Evolutionary conservation across 495 filamentous ascomycete species (phyloP).

Genomic region (Aspergillus baeticus): DNA sequence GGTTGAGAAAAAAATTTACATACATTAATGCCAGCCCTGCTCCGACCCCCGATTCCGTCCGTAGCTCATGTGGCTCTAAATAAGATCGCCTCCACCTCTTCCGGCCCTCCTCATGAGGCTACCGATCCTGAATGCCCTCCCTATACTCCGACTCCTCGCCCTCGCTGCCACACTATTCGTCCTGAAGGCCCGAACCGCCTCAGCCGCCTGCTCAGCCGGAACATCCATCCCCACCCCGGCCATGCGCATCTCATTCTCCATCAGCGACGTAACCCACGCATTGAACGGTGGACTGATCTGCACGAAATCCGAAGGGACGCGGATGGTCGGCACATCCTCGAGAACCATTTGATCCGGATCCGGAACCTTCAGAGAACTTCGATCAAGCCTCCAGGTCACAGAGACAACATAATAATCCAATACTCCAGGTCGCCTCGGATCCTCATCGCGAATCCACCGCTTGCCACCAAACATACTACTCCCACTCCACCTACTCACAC

Average conservation of each 20-base stretch:
- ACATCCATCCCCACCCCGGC: neutral
- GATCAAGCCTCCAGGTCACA: slow-evolving; percentile 19
- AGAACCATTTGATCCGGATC: neutral
- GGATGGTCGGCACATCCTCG: neutral
- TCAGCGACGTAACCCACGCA: neutral
- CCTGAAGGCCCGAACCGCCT: neutral
- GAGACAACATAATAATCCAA: slow-evolving; percentile 31
- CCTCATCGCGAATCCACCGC: slow-evolving; percentile 31
- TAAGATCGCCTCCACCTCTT: no score
- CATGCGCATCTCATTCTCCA: neutral
- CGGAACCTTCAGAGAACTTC: neutral
- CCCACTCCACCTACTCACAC: slow-evolving; percentile 27
- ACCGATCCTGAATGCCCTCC: no score
- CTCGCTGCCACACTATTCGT: no score
- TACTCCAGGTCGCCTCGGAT: slow-evolving; percentile 12
- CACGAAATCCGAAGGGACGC: neutral
- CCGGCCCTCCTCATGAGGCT: no score
- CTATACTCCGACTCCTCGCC: no score
- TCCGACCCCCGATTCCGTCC: no score
- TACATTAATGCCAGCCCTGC: no score
- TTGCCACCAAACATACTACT: slow-evolving; percentile 17
- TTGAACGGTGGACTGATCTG: neutral
- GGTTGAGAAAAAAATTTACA: no score
- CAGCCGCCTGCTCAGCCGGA: neutral
- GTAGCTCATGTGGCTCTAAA: no score